Evolutionary conservation across 257 asterid species (phyloP).

Genomic region (Jaltomata sinuosa): DNA sequence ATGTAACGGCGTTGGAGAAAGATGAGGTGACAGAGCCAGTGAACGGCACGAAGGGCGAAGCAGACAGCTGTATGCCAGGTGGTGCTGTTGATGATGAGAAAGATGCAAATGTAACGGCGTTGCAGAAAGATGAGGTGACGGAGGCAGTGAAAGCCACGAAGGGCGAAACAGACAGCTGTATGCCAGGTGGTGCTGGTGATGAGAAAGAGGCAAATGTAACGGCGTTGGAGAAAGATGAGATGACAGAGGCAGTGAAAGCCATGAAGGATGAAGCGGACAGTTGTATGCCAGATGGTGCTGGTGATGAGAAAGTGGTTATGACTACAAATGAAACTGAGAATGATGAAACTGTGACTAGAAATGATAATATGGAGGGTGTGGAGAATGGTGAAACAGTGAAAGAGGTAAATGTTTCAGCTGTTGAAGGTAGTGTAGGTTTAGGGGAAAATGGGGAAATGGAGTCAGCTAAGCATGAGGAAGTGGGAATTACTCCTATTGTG

Average conservation of each 20-base stretch:
- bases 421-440: neutral
- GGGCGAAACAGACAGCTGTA: neutral
- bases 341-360: neutral
- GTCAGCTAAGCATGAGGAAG: neutral
- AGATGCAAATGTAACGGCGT: neutral
- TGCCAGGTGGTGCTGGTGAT: neutral
- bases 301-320: neutral
- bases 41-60: neutral
- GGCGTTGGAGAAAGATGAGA: slow-evolving; percentile 2
- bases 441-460: slow-evolving; percentile 10
- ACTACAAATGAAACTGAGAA: neutral
- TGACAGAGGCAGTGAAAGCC: neutral
- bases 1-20: slow-evolving; percentile 5
- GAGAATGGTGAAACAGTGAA: neutral
- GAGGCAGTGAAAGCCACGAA: neutral
- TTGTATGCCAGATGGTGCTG: neutral
- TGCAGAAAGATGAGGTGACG: neutral
- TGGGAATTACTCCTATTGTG: neutral
- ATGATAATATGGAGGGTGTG: neutral
- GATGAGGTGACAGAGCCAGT: slow-evolving; percentile 4
- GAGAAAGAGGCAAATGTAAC: neutral
- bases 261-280: neutral
- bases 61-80: neutral
- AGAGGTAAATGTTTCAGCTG: neutral
- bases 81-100: neutral